A percentile compares a stretch with the other conserved stretches of the same genome.
phyloP scores from a whole-genome alignment of 768 basidiomycete genomes.

The Amanita polypyramis region DNA sequence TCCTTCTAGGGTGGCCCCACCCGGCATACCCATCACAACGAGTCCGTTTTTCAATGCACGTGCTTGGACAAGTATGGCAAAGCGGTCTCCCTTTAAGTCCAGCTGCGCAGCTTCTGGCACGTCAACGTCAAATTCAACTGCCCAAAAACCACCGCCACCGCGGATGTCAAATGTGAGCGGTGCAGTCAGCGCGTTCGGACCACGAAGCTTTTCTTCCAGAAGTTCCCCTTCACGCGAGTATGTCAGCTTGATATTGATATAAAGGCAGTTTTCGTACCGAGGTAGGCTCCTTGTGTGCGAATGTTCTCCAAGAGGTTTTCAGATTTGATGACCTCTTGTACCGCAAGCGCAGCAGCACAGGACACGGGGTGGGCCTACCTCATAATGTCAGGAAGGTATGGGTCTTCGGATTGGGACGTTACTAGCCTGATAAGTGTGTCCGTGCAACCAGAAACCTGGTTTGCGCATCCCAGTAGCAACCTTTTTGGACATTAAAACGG shows the following conservation, averaged over 20 bases:
- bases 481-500: conserved; percentile 63
- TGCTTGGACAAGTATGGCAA: conserved; percentile 65
- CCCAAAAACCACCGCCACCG: conserved; percentile 80
- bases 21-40: conserved; percentile 65
- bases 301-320: conserved; percentile 66
- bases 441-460: conserved; percentile 74
- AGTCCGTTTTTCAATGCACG: conserved; percentile 56
- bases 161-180: conserved; percentile 73
- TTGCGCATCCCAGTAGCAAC: conserved; percentile 62
- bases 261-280: conserved; percentile 25
- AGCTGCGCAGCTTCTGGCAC: conserved; percentile 27
- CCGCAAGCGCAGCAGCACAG: conserved; percentile 74
- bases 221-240: conserved; percentile 25
- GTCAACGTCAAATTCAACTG: conserved; percentile 69
- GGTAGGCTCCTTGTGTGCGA: conserved; percentile 46
- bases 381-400: not conserved
- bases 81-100: conserved; percentile 40
- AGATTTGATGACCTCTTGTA: conserved; percentile 59
- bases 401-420: not conserved
- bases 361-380: conserved; percentile 59
- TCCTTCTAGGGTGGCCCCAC: conserved; percentile 60
- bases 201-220: conserved; percentile 42
- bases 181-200: conserved; percentile 45
- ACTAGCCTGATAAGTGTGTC: conserved; percentile 73
- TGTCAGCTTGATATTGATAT: not conserved